A percentile compares a stretch with the other conserved stretches of the same genome.
phyloP scores from a whole-genome alignment of 1,284 basidiomycete species.

The Ganoderma multipileum region DNA sequence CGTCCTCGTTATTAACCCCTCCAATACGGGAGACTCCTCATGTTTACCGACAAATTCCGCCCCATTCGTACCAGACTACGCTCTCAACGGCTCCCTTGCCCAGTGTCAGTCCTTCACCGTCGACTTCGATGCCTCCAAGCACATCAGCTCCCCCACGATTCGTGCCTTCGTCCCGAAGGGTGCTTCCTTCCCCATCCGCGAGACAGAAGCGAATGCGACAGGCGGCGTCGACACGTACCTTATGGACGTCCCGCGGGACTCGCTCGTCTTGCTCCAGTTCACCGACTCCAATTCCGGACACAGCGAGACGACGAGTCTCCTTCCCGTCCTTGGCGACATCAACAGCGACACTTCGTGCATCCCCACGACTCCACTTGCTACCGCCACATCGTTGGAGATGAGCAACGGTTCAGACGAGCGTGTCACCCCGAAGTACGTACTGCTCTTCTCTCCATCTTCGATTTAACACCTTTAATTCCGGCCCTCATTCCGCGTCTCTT shows the following conservation, averaged over 20 bases:
- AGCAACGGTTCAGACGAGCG: slow-evolving; percentile 11
- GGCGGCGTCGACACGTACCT: slow-evolving; percentile 50
- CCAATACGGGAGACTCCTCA: slow-evolving; percentile 46
- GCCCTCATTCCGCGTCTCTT: background rate
- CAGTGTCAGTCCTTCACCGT: slow-evolving; percentile 62
- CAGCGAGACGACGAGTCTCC: slow-evolving; percentile 37
- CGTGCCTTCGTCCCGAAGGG: slow-evolving; percentile 54
- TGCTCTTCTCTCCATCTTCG: background rate
- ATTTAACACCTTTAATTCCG: background rate
- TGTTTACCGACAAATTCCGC: slow-evolving; percentile 46
- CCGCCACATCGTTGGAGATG: slow-evolving; percentile 16
- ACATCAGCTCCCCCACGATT: slow-evolving; percentile 47
- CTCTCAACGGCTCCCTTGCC: slow-evolving; percentile 38
- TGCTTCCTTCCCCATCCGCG: slow-evolving; percentile 47
- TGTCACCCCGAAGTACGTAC: slow-evolving; percentile 26
- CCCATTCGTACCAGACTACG: slow-evolving; percentile 33
- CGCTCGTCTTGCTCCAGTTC: slow-evolving; percentile 50
- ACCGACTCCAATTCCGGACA: slow-evolving; percentile 37
- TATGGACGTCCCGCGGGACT: slow-evolving; percentile 47
- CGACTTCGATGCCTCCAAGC: slow-evolving; percentile 46
- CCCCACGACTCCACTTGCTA: slow-evolving; percentile 20
- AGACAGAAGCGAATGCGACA: slow-evolving; percentile 36
- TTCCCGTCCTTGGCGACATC: slow-evolving; percentile 40
- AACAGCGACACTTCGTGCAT: slow-evolving; percentile 40
- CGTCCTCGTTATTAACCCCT: slow-evolving; percentile 52